A percentile compares a stretch with the other conserved stretches of the same genome.
Conservation (phyloP, 1,139 yeast genomes). For the Yamadazyma diospyri region DNA sequence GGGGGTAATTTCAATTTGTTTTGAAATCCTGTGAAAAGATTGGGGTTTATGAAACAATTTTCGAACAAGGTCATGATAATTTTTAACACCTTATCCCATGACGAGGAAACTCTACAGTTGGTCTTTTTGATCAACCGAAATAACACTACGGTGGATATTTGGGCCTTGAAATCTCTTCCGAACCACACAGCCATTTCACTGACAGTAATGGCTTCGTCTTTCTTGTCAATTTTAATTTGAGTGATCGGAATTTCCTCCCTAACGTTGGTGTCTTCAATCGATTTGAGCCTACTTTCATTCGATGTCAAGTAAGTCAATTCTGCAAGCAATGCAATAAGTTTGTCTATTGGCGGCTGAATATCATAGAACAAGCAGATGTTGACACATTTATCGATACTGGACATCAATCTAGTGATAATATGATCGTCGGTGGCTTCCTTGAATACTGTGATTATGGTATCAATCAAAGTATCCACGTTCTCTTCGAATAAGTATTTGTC, state of each 20-base stretch:
- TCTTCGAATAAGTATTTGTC: conserved; percentile 69
- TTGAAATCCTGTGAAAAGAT: conserved; percentile 64
- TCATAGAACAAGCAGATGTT: conserved; percentile 67
- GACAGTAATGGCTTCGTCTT: conserved; percentile 60
- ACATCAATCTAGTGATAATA: conserved; percentile 79
- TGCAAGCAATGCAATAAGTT: conserved; percentile 59
- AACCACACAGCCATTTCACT: conserved; percentile 79
- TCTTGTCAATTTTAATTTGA: conserved; percentile 46
- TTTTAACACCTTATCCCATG: conserved; percentile 62
- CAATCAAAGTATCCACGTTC: conserved; percentile 58
- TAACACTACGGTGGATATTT: conserved; percentile 79
- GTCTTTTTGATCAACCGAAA: conserved; percentile 72
- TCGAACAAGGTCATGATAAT: conserved; percentile 67
- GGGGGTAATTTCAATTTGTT: conserved; percentile 46
- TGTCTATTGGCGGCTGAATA: conserved; percentile 57
- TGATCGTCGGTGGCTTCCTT: conserved; percentile 90
- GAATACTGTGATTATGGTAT: conserved; percentile 72
- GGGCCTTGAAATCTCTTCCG: conserved; percentile 91
- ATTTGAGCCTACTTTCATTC: conserved; percentile 15
- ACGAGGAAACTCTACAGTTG: conserved; percentile 41
- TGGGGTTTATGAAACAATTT: conserved; percentile 68
- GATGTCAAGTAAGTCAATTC: conserved; percentile 54
- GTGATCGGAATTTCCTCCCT: conserved; percentile 48
- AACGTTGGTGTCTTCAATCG: conserved; percentile 27
- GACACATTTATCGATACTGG: conserved; percentile 83